phyloP scores from a whole-genome alignment of 805 yeast species.

The Metahyphopichia silvanorum region DNA sequence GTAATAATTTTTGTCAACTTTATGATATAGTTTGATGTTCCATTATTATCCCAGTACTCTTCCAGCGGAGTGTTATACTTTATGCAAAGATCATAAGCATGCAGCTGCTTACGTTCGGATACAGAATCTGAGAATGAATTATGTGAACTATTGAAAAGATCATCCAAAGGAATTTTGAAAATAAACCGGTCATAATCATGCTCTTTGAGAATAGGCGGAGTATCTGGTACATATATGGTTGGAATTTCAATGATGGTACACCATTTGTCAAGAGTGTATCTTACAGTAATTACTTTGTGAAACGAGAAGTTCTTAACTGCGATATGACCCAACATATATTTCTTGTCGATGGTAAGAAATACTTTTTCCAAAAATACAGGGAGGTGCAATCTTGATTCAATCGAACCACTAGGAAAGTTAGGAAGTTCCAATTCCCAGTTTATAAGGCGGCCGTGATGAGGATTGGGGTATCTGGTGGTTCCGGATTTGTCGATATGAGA shows the following conservation, averaged over 20 bases:
- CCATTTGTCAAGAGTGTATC: conserved; percentile 83
- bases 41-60: conserved; percentile 81
- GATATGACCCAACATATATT: conserved; percentile 63
- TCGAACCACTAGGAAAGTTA: conserved; percentile 44
- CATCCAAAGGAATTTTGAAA: conserved; percentile 55
- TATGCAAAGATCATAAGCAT: conserved; percentile 49
- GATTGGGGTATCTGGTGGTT: conserved; percentile 19
- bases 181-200: conserved; percentile 68
- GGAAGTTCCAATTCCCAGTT: conserved; percentile 45
- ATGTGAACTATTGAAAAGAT: conserved; percentile 31
- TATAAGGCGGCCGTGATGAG: conserved; percentile 10
- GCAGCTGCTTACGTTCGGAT: conserved; percentile 11
- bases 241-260: conserved; percentile 65
- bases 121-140: conserved; percentile 1
- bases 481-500: background rate
- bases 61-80: conserved; percentile 45
- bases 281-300: conserved; percentile 62
- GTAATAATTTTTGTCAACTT: conserved; percentile 29
- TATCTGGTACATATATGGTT: conserved; percentile 57
- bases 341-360: conserved; percentile 56
- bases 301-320: conserved; percentile 75
- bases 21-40: conserved; percentile 54
- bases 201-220: conserved; percentile 45
- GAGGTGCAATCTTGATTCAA: conserved; percentile 38
- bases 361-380: conserved; percentile 65